Base-by-base conservation (phyloP, 306 rosid species). In the Hylodesmum podocarpum region DNA sequence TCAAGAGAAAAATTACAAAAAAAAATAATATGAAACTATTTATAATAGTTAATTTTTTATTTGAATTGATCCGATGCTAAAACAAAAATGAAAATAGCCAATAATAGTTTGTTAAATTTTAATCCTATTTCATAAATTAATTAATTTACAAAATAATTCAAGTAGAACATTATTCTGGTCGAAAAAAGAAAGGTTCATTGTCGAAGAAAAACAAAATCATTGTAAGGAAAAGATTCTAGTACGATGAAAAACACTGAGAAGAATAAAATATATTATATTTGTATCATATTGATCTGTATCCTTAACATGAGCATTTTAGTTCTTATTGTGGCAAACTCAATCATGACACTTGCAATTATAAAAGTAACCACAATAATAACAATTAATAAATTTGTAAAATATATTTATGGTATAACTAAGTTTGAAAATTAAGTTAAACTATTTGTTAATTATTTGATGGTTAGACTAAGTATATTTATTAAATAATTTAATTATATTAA, bases 301-400 rank as follows among this genome's bases (percentile, higher is more conserved):
- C 85, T 81, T 81, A 81, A 81, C 59, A 49, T 75, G 50, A 39
- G 78, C 81, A 81, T 19, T 22, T 47, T 9, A 28, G 70, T 81
- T 65, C 19, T 46, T 14, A 25, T 57, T 54, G 29, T 58, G 73
- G 55, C 85, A 68, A 75, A 69, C 70, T 67, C 58, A 81, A 81
- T 81, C 62, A 81, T 74, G 55, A 24, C 25, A 14, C 7, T 5
- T 28, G 51, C 68, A 72, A 79, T 64, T 37, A 59, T 61, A 61
- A 41, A 41, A 33, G 64, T 49, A 11, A 36, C 71, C 25, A 5
- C 12, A 24, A 43, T 61, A 27, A 57, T 57, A 39, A 39, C 46
- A 19, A 31, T 34, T 53, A 51, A 22, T 37, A 25, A 12, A 13
- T 34, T 57, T 27, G 3, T 0, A 25, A 50, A 57, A 57, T 57